phyloP scores from a whole-genome alignment of 2,329 filamentous ascomycete genomes.

The Paraphaeosphaeria sporulosa region DNA sequence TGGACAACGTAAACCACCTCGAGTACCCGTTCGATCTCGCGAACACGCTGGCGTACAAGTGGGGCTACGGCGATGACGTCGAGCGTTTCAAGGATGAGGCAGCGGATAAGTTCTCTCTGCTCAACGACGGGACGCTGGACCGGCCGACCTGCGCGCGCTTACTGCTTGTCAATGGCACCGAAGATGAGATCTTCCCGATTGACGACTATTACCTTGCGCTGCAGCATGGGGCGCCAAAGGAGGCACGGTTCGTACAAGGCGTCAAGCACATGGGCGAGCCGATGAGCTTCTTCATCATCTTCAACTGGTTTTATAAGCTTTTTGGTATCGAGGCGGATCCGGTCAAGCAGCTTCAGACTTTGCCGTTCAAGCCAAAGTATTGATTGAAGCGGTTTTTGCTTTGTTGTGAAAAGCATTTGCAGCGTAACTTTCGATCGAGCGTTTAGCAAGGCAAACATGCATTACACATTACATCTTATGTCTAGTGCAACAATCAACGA shows the following conservation, averaged over 20 bases:
- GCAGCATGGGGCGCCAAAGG: conserved; percentile 61
- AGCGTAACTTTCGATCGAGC: neutral
- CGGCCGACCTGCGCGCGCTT: conserved; percentile 57
- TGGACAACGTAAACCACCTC: conserved; percentile 62
- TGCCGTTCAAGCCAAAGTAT: conserved; percentile 58
- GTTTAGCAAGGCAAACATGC: neutral
- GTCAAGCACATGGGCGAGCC: conserved; percentile 62
- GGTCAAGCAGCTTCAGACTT: conserved; percentile 54
- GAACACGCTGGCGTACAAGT: conserved; percentile 60
- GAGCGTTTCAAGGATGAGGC: conserved; percentile 58
- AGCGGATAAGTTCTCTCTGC: conserved; percentile 59
- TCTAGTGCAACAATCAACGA: neutral
- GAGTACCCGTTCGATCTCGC: conserved; percentile 68
- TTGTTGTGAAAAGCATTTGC: neutral
- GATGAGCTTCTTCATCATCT: conserved; percentile 56
- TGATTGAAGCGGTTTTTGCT: conserved; percentile 30
- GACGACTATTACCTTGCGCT: conserved; percentile 66
- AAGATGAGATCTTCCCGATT: conserved; percentile 69
- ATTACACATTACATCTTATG: neutral
- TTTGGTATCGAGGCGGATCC: conserved; percentile 55
- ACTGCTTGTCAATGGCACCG: conserved; percentile 65
- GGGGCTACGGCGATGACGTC: conserved; percentile 48
- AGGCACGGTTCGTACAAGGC: conserved; percentile 55
- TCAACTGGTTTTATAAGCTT: conserved; percentile 59
- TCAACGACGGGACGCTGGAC: conserved; percentile 64